Base-by-base conservation (phyloP, 345 rosid genomes). In the Hypericum perforatum region DNA sequence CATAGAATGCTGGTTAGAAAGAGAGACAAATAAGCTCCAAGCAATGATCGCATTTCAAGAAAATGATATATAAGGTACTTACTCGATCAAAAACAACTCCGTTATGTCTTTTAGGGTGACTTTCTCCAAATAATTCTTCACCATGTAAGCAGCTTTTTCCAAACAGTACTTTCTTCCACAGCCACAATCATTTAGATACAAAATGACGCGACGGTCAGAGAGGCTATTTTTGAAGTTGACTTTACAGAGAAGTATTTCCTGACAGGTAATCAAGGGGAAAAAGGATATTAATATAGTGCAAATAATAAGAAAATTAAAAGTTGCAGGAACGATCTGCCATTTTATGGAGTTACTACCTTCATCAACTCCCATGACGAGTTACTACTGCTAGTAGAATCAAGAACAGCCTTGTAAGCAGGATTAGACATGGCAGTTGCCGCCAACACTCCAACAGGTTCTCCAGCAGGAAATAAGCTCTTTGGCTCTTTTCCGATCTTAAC, bases 351-450 rank as follows among this genome's bases (percentile, higher is more conserved):
- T 22, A 39, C 16, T 70, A 92, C 98, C 97, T 92, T 92, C 98
- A 92, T 92, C 70, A 72, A 62, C 57, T 92, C 98, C 98, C 98
- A 92, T 8, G 94, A 92, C 12, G 84, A 80, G 61, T 81, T 92
- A 74, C 95, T 92, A 55, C 76, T 88, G 7, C 96, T 78, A 57
- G 78, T 62, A 52, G 98, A 88, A 82, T 92, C 98, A 63, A 92
- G 94, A 63, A 92, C 98, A 2, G 98, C 98, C 68, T 88, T 92
- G 51, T 88, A 92, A 6, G 98, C 98, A 64, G 98, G 97, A 71
- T 76, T 88, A 39, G 96, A 88, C 94, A 92, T 88, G 13, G 96
- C 94, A 54, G 98, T 92, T 41, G 98, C 97, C 56, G 98, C 96
- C 64, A 88, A 73, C 41, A 88, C 97, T 48, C 98, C 98, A 47